Percentiles rank a stretch among this genome's conserved stretches.
These are phyloP conservation scores for Paramyrothecium sp. DNA, from an alignment of 2,329 filamentous ascomycete genomes.

Conservation along the genomic window DNA sequence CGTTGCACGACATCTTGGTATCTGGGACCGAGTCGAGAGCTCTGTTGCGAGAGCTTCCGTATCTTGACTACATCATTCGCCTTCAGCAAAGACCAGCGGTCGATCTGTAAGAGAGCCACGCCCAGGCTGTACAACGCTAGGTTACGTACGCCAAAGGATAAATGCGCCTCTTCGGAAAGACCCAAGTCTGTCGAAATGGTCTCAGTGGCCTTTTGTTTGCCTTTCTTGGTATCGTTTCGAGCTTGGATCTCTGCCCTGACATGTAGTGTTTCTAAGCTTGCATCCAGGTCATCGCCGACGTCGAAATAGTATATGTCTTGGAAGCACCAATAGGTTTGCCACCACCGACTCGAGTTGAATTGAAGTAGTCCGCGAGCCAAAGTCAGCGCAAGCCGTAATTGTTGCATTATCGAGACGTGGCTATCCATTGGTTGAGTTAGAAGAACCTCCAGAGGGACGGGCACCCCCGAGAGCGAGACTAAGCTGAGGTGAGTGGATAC, in stretches of 20 bases:
- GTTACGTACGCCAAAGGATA: not conserved
- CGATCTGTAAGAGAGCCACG: not conserved
- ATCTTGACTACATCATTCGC: not conserved
- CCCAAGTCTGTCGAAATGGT: not conserved
- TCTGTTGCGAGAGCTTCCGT: not conserved
- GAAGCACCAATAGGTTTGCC: not conserved
- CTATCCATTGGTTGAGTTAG: not conserved
- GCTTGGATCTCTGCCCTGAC: not conserved
- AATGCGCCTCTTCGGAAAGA: not conserved
- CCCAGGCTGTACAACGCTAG: not conserved
- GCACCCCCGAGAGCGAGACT: not conserved
- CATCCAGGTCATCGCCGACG: not conserved
- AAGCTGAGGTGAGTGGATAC: not conserved
- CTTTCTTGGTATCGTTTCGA: not conserved
- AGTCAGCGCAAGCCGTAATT: not conserved
- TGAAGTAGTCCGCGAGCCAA: not conserved
- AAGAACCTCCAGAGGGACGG: not conserved
- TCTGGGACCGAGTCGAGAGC: not conserved
- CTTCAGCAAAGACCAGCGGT: not conserved
- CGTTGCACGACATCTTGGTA: not conserved
- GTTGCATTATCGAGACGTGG: not conserved
- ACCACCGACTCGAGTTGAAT: not conserved
- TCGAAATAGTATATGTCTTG: conserved; percentile 1
- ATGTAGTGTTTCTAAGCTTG: not conserved
- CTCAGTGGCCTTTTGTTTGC: not conserved